Percentiles rank a stretch among this genome's conserved stretches.
Conservation (phyloP, 2,329 filamentous ascomycete genomes). For the Claviceps quebecensis region DNA sequence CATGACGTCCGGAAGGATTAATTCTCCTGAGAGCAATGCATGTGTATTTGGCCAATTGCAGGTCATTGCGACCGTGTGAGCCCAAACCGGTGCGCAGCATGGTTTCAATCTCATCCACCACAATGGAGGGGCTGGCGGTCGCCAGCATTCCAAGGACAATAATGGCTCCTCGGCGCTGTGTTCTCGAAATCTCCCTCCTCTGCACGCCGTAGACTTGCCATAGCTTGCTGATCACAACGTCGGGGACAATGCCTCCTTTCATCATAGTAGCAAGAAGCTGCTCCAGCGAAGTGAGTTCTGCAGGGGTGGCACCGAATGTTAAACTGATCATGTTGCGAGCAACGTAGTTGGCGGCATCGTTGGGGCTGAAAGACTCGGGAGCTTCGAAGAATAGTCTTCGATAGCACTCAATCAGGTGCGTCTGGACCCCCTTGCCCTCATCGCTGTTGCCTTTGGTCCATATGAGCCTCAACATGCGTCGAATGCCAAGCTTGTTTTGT, state of each 20-base stretch:
- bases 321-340: slow-evolving; percentile 98
- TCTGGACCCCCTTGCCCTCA: slow-evolving; percentile 95
- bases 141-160: slow-evolving; percentile 96
- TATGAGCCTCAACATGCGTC: slow-evolving; percentile 89
- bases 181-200: slow-evolving; percentile 81
- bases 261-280: slow-evolving; percentile 96
- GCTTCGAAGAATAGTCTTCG: slow-evolving; percentile 92
- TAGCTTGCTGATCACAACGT: slow-evolving; percentile 75
- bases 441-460: slow-evolving; percentile 99
- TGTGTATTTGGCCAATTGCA: slow-evolving; percentile 86
- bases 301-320: slow-evolving; percentile 87
- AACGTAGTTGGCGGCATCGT: slow-evolving; percentile 89
- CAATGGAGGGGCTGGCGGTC: slow-evolving; percentile 80
- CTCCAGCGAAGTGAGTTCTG: slow-evolving; percentile 88
- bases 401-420: slow-evolving; percentile 93
- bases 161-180: slow-evolving; percentile 81
- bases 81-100: slow-evolving; percentile 87
- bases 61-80: slow-evolving; percentile 61
- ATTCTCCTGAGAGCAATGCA: slow-evolving; percentile 87
- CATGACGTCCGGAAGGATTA: slow-evolving; percentile 69
- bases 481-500: slow-evolving; percentile 80
- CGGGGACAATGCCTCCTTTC: slow-evolving; percentile 76
- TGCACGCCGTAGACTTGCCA: slow-evolving; percentile 98
- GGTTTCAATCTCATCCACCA: slow-evolving; percentile 86
- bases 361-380: slow-evolving; percentile 71